Evolutionary conservation across 225 moss, liverwort and hornwort species (phyloP).

Genomic region (Antitrichia curtipendula): DNA sequence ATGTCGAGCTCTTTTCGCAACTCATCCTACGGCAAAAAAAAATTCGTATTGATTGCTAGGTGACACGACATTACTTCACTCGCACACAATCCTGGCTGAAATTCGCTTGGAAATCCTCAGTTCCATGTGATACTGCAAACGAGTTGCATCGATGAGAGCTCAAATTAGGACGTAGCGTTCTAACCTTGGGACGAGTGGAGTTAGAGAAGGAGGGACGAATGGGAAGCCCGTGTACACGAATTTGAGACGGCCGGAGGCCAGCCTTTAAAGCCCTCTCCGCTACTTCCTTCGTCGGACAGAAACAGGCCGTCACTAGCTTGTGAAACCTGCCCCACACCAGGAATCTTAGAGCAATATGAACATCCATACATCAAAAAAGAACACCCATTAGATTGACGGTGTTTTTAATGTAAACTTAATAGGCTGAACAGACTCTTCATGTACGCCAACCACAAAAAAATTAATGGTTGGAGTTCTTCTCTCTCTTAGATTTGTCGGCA

Average conservation of each 20-base stretch:
- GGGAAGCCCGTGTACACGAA: conserved; percentile 87
- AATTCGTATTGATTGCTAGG: not conserved
- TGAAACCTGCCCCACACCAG: conserved; percentile 60
- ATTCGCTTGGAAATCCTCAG: not conserved
- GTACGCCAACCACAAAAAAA: not conserved
- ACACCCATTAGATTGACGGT: not conserved
- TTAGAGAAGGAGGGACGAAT: conserved; percentile 72
- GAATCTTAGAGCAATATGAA: not conserved
- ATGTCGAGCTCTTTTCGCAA: conserved; percentile 70
- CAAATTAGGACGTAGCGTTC: not conserved
- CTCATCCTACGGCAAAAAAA: conserved; percentile 34
- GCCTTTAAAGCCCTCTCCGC: conserved; percentile 79
- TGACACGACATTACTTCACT: not conserved
- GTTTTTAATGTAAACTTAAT: not conserved
- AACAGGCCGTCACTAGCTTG: conserved; percentile 72
- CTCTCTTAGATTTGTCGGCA: not conserved
- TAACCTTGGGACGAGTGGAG: conserved; percentile 66
- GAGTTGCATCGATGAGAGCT: not conserved
- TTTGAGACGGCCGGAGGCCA: conserved; percentile 62
- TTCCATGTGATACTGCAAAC: not conserved
- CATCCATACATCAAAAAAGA: not conserved
- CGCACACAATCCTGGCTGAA: not conserved
- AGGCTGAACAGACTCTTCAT: not conserved
- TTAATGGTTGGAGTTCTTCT: no score
- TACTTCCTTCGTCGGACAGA: conserved; percentile 85